Base-by-base conservation (phyloP, 2,329 filamentous ascomycete genomes). In the Aspergillus sp. region DNA sequence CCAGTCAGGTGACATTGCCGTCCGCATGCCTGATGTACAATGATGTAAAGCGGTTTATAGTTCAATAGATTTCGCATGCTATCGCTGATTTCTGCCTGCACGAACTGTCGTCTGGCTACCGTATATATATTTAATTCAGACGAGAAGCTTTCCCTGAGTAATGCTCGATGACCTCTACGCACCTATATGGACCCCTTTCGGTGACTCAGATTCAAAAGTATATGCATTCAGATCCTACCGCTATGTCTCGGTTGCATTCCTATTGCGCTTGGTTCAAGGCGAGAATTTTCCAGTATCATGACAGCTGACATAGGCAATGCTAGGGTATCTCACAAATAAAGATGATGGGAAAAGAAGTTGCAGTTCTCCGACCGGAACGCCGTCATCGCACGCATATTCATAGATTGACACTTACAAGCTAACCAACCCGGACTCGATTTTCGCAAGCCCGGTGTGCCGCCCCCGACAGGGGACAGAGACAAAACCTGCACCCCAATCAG, bases 1-100 rank as follows among this genome's bases (percentile, higher is more conserved):
- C 59, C 94, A 97, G 74, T 96, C 91, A 13, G 93, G 93, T 60
- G 93, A 97, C 71, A 97, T 97, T 70, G 91, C 93, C 21, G 92
- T 97, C 55, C 84, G 93, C 64, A 81, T 97, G 73, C 93, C 93
- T n/a, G 93, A 97, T 71, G 88, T 88, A 58, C 87, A 88, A 75
- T 91, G 79, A 82, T 65, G 50, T 59, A 61, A 53, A 60, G 54
- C 58, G 57, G 52, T 53, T 21, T 34, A 49, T 50, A 56, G 47
- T 47, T 52, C 50, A 49, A 48, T 52, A 52, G 50, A 52, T 32
- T 17, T 52, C n/a, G 42, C 34, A 38, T 38, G 34, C 14, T 38
- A 16, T 38, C 34, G 34, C 34, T 17, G 16, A 38, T n/a, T 32
- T 38, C 16, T n/a, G 14, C 34, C 16, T 38, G 34, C 34, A 38